Base-by-base conservation (phyloP, 805 yeast genomes). In the Kodamaea kaohsiungensis region DNA sequence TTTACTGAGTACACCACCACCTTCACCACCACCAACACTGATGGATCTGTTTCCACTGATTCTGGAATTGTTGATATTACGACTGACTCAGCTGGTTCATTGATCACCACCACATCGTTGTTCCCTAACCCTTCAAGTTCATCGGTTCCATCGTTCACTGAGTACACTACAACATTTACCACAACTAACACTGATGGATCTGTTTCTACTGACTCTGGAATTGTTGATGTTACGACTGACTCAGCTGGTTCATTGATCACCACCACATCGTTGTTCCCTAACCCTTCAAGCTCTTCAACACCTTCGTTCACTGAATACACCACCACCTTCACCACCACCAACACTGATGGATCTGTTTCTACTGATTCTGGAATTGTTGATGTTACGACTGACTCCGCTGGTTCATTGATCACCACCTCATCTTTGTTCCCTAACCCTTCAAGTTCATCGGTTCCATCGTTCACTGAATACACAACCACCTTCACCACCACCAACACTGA, bases 51-150 rank as follows among this genome's bases (percentile, higher is more conserved):
- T 17, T 38, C 48, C 1, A 55, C 60, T 25, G 55, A 46, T 2
- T 53, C 61, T 38, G 59, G 59, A 17, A 56, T 46, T 30, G 57
- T 49, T 15, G 51, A 57, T 43, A 59, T 62, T n/a, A 62, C 66
- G 12, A 63, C 67, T 22, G 57, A 62, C 43, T 53, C 61, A 18
- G 56, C 46, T 15, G 64, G 63, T 39, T 27, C 49, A 10, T 55
- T 52, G 16, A 54, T 43, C 48, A 61, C 65, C 19, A 57, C 62
- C 8, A 51, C 60, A 1, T 50, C 63, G 35, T n/a, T 48, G 30
- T 17, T 48, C 38, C 22, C 35, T n/a, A 15, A 18, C 40, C 45
- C 33, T 16, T 22, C 42, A 27, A 27, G 18, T n/a, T 17, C 48
- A 8, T 17, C 27, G 33, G 15, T 39, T 18, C 46, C 25, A 35